These are phyloP conservation scores for Solanum hybrid DNA, from an alignment of 305 asterid genomes.

Conservation along the genomic window DNA sequence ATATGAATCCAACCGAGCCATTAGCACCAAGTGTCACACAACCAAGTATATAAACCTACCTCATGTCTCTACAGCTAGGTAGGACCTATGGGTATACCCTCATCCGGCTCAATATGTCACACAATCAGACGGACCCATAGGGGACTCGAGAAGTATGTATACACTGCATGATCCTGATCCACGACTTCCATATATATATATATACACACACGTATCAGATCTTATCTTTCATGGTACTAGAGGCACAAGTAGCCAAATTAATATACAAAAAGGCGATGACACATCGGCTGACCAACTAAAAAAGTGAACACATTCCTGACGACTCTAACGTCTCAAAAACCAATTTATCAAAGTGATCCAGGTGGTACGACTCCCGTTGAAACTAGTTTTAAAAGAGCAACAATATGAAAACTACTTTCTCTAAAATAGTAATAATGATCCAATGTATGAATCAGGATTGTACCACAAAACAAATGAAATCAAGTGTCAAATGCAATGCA, in stretches of 20 bases:
- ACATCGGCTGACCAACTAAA: not conserved
- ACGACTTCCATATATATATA: not conserved
- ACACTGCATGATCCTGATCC: not conserved
- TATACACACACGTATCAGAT: too few relatives aligned
- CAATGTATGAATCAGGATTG: not conserved
- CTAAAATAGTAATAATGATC: not conserved
- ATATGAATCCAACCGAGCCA: not conserved
- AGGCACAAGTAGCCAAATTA: not conserved
- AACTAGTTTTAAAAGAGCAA: too few relatives aligned
- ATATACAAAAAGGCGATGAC: not conserved
- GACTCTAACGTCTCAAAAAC: too few relatives aligned
- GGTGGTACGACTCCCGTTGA: not conserved
- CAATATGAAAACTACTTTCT: not conserved
- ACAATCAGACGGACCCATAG: not conserved
- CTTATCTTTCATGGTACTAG: not conserved
- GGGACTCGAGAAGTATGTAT: not conserved
- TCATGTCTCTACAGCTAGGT: not conserved
- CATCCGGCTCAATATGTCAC: not conserved
- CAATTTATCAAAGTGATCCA: not conserved
- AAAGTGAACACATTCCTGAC: too few relatives aligned
- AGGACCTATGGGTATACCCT: not conserved
- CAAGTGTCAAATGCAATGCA: not conserved
- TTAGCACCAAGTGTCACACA: not conserved
- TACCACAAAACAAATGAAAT: not conserved
- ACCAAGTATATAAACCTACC: not conserved